Evolutionary conservation across 1,139 yeast genomes (phyloP), one percentile per base, ranked within the genome.

Genomic region (Nadsonia starkeyi-henricii): DNA sequence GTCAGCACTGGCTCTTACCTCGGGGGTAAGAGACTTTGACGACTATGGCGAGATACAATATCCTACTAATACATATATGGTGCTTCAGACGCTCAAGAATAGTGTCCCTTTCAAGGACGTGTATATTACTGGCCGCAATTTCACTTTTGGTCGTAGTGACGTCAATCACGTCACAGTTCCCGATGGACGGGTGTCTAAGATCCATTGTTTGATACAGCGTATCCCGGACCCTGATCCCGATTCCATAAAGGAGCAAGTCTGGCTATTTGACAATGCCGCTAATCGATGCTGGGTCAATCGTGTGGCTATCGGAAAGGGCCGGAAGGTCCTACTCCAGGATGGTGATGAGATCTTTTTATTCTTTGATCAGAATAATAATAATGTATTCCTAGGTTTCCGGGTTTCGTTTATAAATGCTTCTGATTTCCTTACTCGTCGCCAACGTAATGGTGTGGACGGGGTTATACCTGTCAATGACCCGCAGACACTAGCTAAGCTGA

Each of bases 181-280:
- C 42, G 96, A 88, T 57, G 82, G 75, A 55, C 68, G 96, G 47
- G 74, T 89, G 57, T 88, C 96, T 1, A 84, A 86, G 54, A 72
- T 81, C 2, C 97, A 91, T 62, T 88, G 96, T 61, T 69, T 80
- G 41, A 67, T 91, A 17, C 61, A 72, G 48, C 77, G 80, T 57
- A 72, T 75, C 52, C 68, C 23, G 26, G 52, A 48, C 33, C 61
- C 59, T 58, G 74, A 76, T 51, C 78, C 81, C 51, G 65, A 76
- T 2, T 85, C 80, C 51, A 9, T 5, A 5, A 23, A 9, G 28
- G 28, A 23, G 28, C 88, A 80, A 58, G 69, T 85, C n/a, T 86
- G 95, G 95, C 66, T 88, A 19, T 65, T 84, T 43, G 96, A 85
- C 58, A 75, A 72, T 52, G 83, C 94, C 48, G 78, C 94, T 0